phyloP scores from a whole-genome alignment of 2,329 filamentous ascomycete genomes.

The Pestalotiopsis sp. region DNA sequence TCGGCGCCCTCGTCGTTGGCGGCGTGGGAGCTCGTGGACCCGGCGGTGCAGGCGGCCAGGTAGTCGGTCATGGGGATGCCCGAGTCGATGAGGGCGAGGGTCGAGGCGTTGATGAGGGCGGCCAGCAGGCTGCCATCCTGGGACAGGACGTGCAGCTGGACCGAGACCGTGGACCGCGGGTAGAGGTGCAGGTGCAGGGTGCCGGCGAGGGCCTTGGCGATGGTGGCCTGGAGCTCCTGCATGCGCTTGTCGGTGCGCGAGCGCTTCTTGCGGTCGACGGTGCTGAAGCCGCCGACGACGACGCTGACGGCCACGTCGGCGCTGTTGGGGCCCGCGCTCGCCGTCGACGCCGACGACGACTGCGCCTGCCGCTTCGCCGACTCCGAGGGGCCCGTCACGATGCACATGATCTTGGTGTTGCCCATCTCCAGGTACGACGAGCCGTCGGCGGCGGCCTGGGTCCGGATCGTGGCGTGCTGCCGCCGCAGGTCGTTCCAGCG shows the following conservation, averaged over 20 bases:
- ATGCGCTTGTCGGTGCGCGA: conserved; percentile 77
- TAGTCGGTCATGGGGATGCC: conserved; percentile 96
- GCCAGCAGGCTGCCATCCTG: conserved; percentile 91
- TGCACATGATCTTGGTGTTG: conserved; percentile 95
- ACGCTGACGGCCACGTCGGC: conserved; percentile 81
- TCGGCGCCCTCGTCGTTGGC: conserved; percentile 70
- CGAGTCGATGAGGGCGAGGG: conserved; percentile 89
- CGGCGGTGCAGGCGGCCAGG: conserved; percentile 84
- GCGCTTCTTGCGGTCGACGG: conserved; percentile 79
- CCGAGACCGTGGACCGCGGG: conserved; percentile 80
- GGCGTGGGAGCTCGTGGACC: conserved; percentile 70
- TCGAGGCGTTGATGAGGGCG: conserved; percentile 86
- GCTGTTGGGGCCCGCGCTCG: conserved; percentile 38
- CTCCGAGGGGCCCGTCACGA: conserved; percentile 84
- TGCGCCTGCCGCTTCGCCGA: conserved; percentile 48
- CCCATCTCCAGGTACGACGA: conserved; percentile 95
- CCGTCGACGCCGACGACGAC: conserved; percentile 40
- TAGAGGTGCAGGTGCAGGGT: conserved; percentile 86
- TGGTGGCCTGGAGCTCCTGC: conserved; percentile 77
- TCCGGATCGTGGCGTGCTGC: conserved; percentile 85
- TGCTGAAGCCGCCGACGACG: conserved; percentile 83
- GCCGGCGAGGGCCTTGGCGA: conserved; percentile 74
- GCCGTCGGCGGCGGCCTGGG: conserved; percentile 89
- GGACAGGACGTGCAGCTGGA: conserved; percentile 84
- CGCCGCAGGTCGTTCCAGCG: conserved; percentile 97